phyloP scores from a whole-genome alignment of 2,329 filamentous ascomycete species.

The Fusarium zealandicum region DNA sequence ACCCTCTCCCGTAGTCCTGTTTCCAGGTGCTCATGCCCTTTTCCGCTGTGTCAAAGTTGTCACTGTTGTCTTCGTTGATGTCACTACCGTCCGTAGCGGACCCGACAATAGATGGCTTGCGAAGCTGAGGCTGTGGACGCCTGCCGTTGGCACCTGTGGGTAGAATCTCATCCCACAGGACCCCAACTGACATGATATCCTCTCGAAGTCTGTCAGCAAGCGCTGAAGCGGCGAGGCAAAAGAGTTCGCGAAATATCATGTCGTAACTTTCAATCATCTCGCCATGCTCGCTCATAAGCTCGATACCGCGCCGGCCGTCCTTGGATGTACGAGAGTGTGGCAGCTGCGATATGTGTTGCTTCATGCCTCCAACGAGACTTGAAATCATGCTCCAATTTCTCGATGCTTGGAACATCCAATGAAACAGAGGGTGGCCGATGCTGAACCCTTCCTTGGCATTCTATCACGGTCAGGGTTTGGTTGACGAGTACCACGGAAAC shows the following conservation, averaged over 20 bases:
- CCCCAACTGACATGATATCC: slow-evolving; percentile 68
- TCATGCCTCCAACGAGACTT: slow-evolving; percentile 75
- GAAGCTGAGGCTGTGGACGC: slow-evolving; percentile 25
- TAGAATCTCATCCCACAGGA: slow-evolving; percentile 79
- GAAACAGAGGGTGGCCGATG: slow-evolving; percentile 78
- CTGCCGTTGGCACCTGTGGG: slow-evolving; percentile 61
- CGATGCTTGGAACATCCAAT: slow-evolving; percentile 86
- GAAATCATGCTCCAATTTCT: slow-evolving; percentile 76
- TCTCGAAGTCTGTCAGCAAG: slow-evolving; percentile 73
- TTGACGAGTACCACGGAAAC: background rate
- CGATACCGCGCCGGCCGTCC: slow-evolving; percentile 44
- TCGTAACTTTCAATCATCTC: slow-evolving; percentile 74
- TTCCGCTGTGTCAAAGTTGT: slow-evolving; percentile 49
- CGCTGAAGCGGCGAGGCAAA: slow-evolving; percentile 79
- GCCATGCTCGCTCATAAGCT: slow-evolving; percentile 60
- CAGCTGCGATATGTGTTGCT: slow-evolving; percentile 67
- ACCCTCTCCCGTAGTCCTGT: slow-evolving; percentile 69
- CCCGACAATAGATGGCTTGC: slow-evolving; percentile 27
- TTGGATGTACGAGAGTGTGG: slow-evolving; percentile 40
- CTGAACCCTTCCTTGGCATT: slow-evolving; percentile 75
- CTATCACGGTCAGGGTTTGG: slow-evolving; percentile 33
- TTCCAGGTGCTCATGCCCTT: slow-evolving; percentile 46
- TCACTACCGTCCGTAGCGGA: slow-evolving; percentile 16
- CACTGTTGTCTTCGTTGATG: slow-evolving; percentile 27
- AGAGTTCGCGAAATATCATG: slow-evolving; percentile 80